Percentiles rank a stretch among this genome's conserved stretches.
These are phyloP conservation scores for Kazachstania bromeliacearum DNA, from an alignment of 805 yeast genomes.

Conservation along the genomic window DNA sequence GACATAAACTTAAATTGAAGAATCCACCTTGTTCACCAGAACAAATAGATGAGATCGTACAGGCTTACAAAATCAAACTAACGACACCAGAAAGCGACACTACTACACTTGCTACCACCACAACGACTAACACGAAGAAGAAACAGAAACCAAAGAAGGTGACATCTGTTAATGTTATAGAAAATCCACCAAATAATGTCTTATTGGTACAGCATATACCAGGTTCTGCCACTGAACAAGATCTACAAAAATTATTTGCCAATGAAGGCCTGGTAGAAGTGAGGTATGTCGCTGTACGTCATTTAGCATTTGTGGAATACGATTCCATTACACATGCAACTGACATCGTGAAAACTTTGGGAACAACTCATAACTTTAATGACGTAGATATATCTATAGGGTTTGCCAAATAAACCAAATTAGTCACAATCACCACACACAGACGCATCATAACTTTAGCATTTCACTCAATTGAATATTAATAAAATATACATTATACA, in stretches of 20 bases:
- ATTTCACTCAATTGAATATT: no score
- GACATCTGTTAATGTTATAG: constrained; percentile 10
- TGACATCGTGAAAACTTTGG: constrained; percentile 10
- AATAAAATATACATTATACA: no score
- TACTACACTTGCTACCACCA: not conserved
- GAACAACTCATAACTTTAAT: constrained; percentile 8
- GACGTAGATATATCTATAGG: constrained; percentile 17
- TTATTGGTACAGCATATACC: constrained; percentile 62
- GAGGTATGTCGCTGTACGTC: constrained; percentile 55
- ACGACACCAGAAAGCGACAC: no score
- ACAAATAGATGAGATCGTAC: constrained; percentile 8
- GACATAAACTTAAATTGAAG: constrained; percentile 15
- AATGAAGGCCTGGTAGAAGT: constrained; percentile 55
- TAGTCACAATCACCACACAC: not conserved
- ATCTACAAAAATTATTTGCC: constrained; percentile 39
- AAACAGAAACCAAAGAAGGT: constrained; percentile 7
- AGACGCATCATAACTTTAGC: no score
- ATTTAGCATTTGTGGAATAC: constrained; percentile 77
- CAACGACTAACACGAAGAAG: constrained; percentile 1
- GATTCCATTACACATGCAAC: constrained; percentile 44
- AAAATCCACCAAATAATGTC: constrained; percentile 57
- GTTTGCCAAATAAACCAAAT: constrained; percentile 18
- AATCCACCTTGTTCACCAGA: constrained; percentile 10
- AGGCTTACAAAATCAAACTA: constrained; percentile 1
- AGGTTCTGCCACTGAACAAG: constrained; percentile 30